phyloP scores from a whole-genome alignment of 148 eudicot species.

The Silene conica region DNA sequence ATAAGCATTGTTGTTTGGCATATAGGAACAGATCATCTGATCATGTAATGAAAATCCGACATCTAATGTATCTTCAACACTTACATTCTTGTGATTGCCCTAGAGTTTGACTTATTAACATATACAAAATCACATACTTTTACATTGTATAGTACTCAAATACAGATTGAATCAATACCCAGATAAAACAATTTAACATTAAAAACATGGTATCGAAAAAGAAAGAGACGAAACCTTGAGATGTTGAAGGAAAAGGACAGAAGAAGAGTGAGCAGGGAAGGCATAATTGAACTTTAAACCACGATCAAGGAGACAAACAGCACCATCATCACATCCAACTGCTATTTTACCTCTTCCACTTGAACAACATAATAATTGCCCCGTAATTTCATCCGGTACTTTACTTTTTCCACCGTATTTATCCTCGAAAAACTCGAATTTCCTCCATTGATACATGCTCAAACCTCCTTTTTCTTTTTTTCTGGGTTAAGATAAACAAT shows the following conservation, averaged over 20 bases:
- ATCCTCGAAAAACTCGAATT: constrained; percentile 96
- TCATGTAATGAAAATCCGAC: too few relatives aligned
- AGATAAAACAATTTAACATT: neutral
- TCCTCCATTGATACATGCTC: constrained; percentile 88
- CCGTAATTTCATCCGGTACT: constrained; percentile 58
- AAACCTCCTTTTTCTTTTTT: neutral
- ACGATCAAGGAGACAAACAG: constrained; percentile 72
- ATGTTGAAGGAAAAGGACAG: constrained; percentile 77
- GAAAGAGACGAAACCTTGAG: constrained; percentile 64
- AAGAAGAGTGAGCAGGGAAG: constrained; percentile 79
- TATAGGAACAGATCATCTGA: too few relatives aligned
- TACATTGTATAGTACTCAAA: neutral
- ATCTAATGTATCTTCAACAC: too few relatives aligned
- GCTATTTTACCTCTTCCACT: constrained; percentile 80
- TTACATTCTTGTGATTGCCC: too few relatives aligned
- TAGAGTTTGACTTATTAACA: neutral
- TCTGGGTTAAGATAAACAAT: neutral
- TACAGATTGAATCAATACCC: neutral
- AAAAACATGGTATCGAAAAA: neutral
- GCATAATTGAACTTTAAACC: constrained; percentile 77
- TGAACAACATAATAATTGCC: constrained; percentile 59
- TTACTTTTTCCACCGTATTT: constrained; percentile 60
- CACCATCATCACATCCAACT: constrained; percentile 69
- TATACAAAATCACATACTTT: neutral
- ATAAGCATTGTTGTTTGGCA: too few relatives aligned